Conservation (phyloP, 2,329 filamentous ascomycete species). For the Monilinia aucupariae region DNA sequence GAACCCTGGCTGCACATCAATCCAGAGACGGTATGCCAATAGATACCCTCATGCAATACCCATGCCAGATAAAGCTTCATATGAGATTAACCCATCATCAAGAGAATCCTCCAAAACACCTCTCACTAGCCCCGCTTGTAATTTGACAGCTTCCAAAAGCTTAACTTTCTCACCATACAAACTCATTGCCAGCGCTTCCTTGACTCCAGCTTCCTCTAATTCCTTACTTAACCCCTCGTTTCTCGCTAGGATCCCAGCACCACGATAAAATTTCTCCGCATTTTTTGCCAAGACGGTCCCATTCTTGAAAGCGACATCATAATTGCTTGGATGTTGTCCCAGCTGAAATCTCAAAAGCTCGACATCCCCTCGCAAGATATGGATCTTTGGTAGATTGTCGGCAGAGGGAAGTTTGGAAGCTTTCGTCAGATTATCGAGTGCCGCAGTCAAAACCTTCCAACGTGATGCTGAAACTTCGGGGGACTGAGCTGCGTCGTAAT, state of each 20-base stretch:
- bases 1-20: not conserved
- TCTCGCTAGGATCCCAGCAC: conserved; percentile 39
- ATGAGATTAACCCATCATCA: conserved; percentile 23
- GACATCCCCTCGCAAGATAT: conserved; percentile 49
- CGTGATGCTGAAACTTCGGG: conserved; percentile 31
- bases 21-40: not conserved
- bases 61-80: conserved; percentile 16
- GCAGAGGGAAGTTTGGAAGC: conserved; percentile 47
- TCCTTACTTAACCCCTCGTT: conserved; percentile 40
- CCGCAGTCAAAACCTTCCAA: conserved; percentile 50
- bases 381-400: conserved; percentile 47
- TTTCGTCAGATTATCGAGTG: conserved; percentile 44
- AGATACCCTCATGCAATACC: conserved; percentile 15
- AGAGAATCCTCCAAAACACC: conserved; percentile 22
- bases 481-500: conserved; percentile 35
- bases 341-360: conserved; percentile 51
- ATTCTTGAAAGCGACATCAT: conserved; percentile 41
- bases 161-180: conserved; percentile 39
- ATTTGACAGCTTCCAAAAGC: conserved; percentile 14
- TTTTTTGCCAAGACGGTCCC: conserved; percentile 46
- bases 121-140: conserved; percentile 4
- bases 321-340: conserved; percentile 41
- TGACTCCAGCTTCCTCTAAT: conserved; percentile 41
- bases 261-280: conserved; percentile 53
- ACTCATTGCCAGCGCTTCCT: conserved; percentile 45